Percentiles rank a stretch among this genome's conserved stretches.
Evolutionary conservation across 2,329 filamentous ascomycete species (phyloP).

Genomic region (Verticillium zaregamsianum): DNA sequence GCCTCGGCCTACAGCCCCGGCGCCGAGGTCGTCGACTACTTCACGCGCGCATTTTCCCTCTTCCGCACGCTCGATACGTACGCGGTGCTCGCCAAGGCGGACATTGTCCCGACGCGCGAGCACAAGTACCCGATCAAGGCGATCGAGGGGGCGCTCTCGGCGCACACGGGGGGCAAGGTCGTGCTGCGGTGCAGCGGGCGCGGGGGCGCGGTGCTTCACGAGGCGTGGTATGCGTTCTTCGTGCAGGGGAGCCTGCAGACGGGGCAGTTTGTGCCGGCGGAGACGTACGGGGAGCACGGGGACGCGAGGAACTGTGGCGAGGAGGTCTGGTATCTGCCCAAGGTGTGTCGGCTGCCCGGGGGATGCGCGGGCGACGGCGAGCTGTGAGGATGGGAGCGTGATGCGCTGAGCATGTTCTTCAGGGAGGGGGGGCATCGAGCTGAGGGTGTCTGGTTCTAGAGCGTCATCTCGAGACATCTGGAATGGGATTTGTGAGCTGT

Average conservation of each 20-base stretch:
- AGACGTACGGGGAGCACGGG: conserved; percentile 28
- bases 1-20: conserved; percentile 40
- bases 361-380: conserved; percentile 8
- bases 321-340: conserved; percentile 35
- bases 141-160: conserved; percentile 36
- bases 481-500: background rate
- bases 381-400: background rate
- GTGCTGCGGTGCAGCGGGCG: conserved; percentile 37
- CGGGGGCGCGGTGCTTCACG: conserved; percentile 36
- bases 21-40: conserved; percentile 42
- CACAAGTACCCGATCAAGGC: conserved; percentile 37
- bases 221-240: conserved; percentile 51
- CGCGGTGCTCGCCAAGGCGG: conserved; percentile 29
- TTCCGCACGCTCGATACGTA: conserved; percentile 39
- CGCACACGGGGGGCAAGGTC: conserved; percentile 38
- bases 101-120: conserved; percentile 28
- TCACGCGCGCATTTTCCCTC: conserved; percentile 34
- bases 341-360: conserved; percentile 19
- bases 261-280: conserved; percentile 41
- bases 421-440: background rate
- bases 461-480: background rate
- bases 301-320: conserved; percentile 34
- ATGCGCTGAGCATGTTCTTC: background rate
- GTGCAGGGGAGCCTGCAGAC: conserved; percentile 47
- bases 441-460: background rate